phyloP scores from a whole-genome alignment of 306 rosid species.

The Trichosanthes truncata region DNA sequence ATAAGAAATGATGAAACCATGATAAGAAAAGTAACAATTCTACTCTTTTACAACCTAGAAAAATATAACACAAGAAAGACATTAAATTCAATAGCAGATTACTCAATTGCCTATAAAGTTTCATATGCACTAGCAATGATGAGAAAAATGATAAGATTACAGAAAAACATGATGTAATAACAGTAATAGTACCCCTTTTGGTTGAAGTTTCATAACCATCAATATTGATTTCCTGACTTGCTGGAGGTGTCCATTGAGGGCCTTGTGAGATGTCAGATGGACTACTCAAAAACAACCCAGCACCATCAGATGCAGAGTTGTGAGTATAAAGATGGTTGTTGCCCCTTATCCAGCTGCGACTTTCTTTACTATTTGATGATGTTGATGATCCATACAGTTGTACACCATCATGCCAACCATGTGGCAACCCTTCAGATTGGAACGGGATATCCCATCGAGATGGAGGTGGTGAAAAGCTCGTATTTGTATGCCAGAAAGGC shows the following conservation, averaged over 20 bases:
- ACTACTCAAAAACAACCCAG: constrained; percentile 56
- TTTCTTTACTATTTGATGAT: constrained; percentile 58
- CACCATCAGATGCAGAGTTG: constrained; percentile 64
- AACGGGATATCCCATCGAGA: constrained; percentile 77
- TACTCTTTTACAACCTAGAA: neutral
- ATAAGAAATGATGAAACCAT: neutral
- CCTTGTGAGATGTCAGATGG: constrained; percentile 78
- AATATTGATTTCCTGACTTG: constrained; percentile 70
- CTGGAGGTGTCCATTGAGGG: constrained; percentile 70
- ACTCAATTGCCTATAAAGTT: neutral
- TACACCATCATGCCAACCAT: constrained; percentile 43
- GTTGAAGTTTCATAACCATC: constrained; percentile 52
- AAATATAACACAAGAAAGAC: neutral
- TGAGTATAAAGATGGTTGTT: constrained; percentile 65
- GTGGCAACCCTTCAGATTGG: constrained; percentile 59
- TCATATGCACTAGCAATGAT: neutral
- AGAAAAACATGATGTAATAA: constrained; percentile 2
- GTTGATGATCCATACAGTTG: constrained; percentile 52
- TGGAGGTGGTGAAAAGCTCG: constrained; percentile 75
- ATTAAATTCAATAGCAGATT: neutral
- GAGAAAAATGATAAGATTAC: neutral
- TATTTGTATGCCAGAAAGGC: constrained; percentile 87
- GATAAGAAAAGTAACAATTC: neutral
- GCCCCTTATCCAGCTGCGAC: constrained; percentile 63
- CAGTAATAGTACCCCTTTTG: constrained; percentile 43